phyloP scores from a whole-genome alignment of 129 eudicot species.

The Daucus carota region DNA sequence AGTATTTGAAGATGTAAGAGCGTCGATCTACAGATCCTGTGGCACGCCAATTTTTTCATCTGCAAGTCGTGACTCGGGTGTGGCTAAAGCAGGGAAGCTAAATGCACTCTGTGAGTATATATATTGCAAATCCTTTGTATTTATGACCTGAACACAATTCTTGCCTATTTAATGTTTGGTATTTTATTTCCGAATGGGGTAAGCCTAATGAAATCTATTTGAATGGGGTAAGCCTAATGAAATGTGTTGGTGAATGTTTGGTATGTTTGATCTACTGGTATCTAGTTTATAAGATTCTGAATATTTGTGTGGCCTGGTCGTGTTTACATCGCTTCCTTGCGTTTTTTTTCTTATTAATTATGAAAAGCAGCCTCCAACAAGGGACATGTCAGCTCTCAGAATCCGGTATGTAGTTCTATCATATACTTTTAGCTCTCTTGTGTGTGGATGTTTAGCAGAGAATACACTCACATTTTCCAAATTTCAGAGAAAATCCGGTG shows the following conservation, averaged over 20 bases:
- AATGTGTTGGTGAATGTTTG: too few species aligned
- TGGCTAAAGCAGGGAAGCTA: constrained; percentile 8
- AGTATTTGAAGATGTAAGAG: constrained; percentile 22
- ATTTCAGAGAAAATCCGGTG: constrained; percentile 28
- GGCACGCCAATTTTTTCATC: constrained; percentile 21
- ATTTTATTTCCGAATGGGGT: background rate
- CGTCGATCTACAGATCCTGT: constrained; percentile 12
- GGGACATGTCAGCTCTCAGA: constrained; percentile 16
- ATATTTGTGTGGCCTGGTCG: background rate
- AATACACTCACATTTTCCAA: background rate
- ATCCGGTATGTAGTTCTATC: constrained; percentile 30
- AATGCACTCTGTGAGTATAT: constrained; percentile 20
- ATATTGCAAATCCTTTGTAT: background rate
- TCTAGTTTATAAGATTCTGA: constrained; percentile 9
- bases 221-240: background rate
- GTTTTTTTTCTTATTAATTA: constrained; percentile 5
- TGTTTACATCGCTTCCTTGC: constrained; percentile 11
- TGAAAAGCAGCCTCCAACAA: constrained; percentile 43
- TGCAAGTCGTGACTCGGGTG: constrained; percentile 2
- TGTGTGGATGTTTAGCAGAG: background rate
- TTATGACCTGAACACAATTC: background rate
- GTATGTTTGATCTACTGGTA: background rate
- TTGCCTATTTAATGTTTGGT: background rate
- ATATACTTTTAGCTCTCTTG: background rate
- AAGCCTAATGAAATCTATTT: background rate